Percentiles rank a stretch among this genome's conserved stretches.
These are phyloP conservation scores for Curvularia sp. DNA, from an alignment of 2,329 filamentous ascomycete genomes.

Conservation along the genomic window DNA sequence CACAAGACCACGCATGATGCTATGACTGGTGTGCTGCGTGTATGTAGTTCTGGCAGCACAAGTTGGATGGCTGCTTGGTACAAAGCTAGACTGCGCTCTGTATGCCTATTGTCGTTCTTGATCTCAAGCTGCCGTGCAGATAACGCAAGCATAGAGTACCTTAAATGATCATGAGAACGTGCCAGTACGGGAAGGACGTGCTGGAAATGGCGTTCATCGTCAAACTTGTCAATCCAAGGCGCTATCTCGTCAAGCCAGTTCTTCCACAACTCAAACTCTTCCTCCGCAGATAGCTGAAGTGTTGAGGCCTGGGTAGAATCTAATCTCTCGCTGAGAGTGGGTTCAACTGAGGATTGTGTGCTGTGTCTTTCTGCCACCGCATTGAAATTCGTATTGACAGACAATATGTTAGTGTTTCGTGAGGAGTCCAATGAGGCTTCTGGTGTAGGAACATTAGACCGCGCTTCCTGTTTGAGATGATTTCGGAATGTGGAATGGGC, in stretches of 20 bases:
- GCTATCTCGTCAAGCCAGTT: slow-evolving; percentile 62
- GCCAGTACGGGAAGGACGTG: slow-evolving; percentile 60
- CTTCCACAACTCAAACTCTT: slow-evolving; percentile 27
- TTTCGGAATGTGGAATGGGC: slow-evolving; percentile 27
- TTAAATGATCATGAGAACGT: slow-evolving; percentile 57
- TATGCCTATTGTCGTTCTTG: slow-evolving; percentile 55
- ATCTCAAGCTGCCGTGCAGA: slow-evolving; percentile 63
- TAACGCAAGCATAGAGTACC: slow-evolving; percentile 62
- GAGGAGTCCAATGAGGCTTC: slow-evolving; percentile 19
- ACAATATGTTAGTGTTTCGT: background rate
- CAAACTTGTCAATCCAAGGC: slow-evolving; percentile 65
- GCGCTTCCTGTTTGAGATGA: slow-evolving; percentile 25
- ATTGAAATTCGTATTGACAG: background rate
- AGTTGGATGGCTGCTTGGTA: slow-evolving; percentile 63
- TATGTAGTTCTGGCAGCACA: slow-evolving; percentile 53
- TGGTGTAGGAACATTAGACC: slow-evolving; percentile 17
- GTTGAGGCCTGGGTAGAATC: background rate
- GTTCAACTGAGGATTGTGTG: background rate
- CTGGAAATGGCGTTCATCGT: slow-evolving; percentile 61
- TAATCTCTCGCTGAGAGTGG: background rate
- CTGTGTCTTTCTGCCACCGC: background rate
- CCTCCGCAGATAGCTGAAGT: slow-evolving; percentile 15
- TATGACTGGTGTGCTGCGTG: slow-evolving; percentile 55
- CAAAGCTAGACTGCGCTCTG: slow-evolving; percentile 59
- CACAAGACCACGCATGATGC: slow-evolving; percentile 58